A percentile compares a stretch with the other conserved stretches of the same genome.
Evolutionary conservation across 1,139 yeast species (phyloP).

Genomic region (Saccharomyces pastorianus): DNA sequence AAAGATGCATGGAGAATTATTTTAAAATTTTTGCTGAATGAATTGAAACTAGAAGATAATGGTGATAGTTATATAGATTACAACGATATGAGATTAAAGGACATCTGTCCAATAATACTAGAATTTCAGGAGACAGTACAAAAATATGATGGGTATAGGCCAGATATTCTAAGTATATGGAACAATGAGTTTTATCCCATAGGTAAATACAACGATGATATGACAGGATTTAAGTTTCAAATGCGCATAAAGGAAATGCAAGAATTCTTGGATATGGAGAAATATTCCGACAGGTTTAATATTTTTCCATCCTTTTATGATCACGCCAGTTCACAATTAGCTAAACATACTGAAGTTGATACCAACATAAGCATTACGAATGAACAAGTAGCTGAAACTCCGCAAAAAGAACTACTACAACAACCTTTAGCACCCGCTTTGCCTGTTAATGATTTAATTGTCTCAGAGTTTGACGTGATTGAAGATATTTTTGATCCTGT

Average conservation of each 20-base stretch:
- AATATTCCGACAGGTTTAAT: constrained; percentile 11
- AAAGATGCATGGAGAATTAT: constrained; percentile 24
- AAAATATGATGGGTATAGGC: constrained; percentile 4
- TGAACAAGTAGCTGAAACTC: neutral
- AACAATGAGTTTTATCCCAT: constrained; percentile 14
- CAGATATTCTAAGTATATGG: constrained; percentile 15
- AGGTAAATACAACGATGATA: constrained; percentile 7
- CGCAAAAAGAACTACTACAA: neutral
- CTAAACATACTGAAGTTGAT: constrained; percentile 11
- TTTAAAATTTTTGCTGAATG: constrained; percentile 18
- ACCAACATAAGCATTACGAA: constrained; percentile 4
- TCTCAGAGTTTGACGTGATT: constrained; percentile 8
- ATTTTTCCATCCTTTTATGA: constrained; percentile 25
- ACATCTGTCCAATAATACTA: neutral
- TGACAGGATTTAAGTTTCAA: neutral
- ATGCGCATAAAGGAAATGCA: neutral
- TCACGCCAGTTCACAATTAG: constrained; percentile 18
- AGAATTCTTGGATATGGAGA: neutral
- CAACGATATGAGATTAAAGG: constrained; percentile 2
- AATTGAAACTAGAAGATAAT: constrained; percentile 10
- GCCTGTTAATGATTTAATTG: neutral
- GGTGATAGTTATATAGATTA: neutral
- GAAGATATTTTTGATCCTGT: constrained; percentile 25
- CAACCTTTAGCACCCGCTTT: neutral
- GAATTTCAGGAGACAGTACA: constrained; percentile 2